Evolutionary conservation across 345 rosid species (phyloP), one percentile per base, ranked within the genome.

Genomic region (Theobroma cacao): DNA sequence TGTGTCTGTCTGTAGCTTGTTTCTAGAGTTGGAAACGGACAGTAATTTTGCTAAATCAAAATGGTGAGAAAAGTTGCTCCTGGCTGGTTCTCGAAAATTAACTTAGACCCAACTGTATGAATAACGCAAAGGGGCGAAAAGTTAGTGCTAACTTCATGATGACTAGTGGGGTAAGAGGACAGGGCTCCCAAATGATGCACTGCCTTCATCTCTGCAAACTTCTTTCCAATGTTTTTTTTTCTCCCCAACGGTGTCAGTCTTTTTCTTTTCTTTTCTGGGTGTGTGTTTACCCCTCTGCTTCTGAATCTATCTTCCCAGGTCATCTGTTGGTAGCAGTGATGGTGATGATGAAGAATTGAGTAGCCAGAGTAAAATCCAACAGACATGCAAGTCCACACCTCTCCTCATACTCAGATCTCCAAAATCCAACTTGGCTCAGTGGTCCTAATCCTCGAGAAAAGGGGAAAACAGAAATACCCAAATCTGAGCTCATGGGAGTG

Each of bases 271-370:
- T 12, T 28, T n/a, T 22, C 26, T 14, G 5, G 1, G 50, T 41
- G 28, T 66, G 24, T 66, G 3, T 67, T 43, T 40, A 66, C 30
- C 31, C 43, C 33, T 0, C 5, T 15, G 56, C 6, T 11, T 5
- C 61, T 72, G 75, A 72, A 53, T 22, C 75, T 38, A 24, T 55
- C 65, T 38, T 53, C 62, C 47, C 36, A 58, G 65, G 66, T 34
- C 50, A 38, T 34, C 65, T 73, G 76, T 13, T 1, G 64, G 45
- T 59, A 56, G 38, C 77, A 41, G 68, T 59, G 17, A 40, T 61
- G 70, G 28, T 59, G 69, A 62, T 75, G 71, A 75, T 62, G 71
- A 75, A 61, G 48, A 36, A n/a, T 72, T 72, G 20, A 45, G 73
- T 45, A 69, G 24, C 74, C 20, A 1, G 24, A 50, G 30, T 52